A percentile compares a stretch with the other conserved stretches of the same genome.
Evolutionary conservation across 148 eudicot genomes (phyloP).

Genomic region (Pharnaceum exiguum): DNA sequence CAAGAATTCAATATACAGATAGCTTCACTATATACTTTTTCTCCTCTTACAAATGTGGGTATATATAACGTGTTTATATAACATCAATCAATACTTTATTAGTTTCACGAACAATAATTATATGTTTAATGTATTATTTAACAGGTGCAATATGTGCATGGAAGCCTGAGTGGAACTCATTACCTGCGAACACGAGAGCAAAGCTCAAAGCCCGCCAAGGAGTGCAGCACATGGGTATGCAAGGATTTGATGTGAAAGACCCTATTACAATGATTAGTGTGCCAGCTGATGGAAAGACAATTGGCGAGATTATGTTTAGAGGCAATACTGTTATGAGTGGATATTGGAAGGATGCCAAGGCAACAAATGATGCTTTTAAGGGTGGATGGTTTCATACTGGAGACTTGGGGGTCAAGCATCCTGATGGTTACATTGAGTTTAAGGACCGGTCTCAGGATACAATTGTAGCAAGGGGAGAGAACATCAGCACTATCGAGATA

Average conservation of each 20-base stretch:
- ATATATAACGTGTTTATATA: no score
- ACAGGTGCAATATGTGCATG: conserved; percentile 29
- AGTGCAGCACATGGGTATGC: conserved; percentile 21
- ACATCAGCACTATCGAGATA: conserved; percentile 47
- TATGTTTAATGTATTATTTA: no score
- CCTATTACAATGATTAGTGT: conserved; percentile 28
- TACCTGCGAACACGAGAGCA: conserved; percentile 22
- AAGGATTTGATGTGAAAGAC: conserved; percentile 30
- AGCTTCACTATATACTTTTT: no score
- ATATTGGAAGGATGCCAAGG: conserved; percentile 29
- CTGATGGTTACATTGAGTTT: conserved; percentile 41
- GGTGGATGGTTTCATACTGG: conserved; percentile 45
- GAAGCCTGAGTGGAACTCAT: conserved; percentile 36
- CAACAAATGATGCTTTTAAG: conserved; percentile 25
- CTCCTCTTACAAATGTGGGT: no score
- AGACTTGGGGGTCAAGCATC: conserved; percentile 39
- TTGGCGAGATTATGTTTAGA: conserved; percentile 38
- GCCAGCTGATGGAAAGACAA: conserved; percentile 32
- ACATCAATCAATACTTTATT: no score
- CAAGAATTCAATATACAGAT: no score
- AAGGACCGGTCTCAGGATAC: conserved; percentile 44
- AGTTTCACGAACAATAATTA: no score
- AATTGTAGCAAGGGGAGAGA: conserved; percentile 49
- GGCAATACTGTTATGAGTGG: conserved; percentile 41
- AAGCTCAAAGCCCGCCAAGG: conserved; percentile 39